phyloP scores from a whole-genome alignment of 2,329 filamentous ascomycete genomes.

The Rhynchosporium agropyri region DNA sequence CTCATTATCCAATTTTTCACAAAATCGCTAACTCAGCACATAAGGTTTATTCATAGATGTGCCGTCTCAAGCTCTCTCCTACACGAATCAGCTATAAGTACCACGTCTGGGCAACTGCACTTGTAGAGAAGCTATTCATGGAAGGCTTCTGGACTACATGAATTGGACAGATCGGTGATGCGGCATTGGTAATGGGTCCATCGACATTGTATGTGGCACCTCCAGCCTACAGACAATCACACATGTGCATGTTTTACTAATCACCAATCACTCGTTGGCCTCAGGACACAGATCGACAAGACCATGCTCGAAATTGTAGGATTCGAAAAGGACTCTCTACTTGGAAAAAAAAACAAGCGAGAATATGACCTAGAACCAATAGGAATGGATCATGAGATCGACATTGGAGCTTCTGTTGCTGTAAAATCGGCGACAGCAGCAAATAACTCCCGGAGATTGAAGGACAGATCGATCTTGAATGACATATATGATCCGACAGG shows the following conservation, averaged over 20 bases:
- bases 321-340: background rate
- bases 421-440: background rate
- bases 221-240: background rate
- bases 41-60: too few species aligned
- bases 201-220: background rate
- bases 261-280: background rate
- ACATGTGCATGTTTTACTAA: background rate
- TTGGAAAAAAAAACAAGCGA: background rate
- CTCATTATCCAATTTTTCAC: too few species aligned
- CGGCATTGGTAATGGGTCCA: background rate
- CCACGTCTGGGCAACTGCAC: background rate
- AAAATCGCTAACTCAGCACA: too few species aligned
- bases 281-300: background rate
- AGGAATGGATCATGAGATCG: background rate
- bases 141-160: background rate
- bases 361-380: background rate
- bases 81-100: background rate
- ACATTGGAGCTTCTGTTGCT: background rate
- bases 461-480: background rate
- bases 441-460: background rate
- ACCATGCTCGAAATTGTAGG: background rate
- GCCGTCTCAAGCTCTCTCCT: background rate
- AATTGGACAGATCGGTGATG: background rate
- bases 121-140: background rate
- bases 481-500: background rate